Base-by-base conservation (phyloP, 257 asterid genomes). In the Petunia axillaris region DNA sequence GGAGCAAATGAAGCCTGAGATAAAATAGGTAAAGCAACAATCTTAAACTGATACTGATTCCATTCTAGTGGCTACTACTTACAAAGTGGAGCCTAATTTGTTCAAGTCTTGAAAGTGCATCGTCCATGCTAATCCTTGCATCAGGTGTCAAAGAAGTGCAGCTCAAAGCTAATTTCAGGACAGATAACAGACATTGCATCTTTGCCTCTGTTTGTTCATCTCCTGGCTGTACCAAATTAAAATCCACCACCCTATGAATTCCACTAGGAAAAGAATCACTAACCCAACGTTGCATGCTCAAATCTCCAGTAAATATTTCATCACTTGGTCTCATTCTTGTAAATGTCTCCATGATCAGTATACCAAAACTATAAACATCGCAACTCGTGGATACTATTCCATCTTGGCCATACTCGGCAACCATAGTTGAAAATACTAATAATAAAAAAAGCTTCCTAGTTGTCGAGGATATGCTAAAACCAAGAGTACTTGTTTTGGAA, bases 51-150 rank as follows among this genome's bases (percentile, higher is more conserved):
- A 64, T 11, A 3, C 4, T 5, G 7, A 62, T 36, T 62, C 7
- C 43, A 62, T 8, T 25, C 2, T 63, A 63, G 8, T 37, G 70
- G 2, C 4, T 11, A 8, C 71, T 25, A 8, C 14, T 35, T 2
- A 4, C 36, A 65, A 82, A 10, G 73, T 82, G 48, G 43, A 48
- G 7, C 25, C 84, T 81, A 2, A 76, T 64, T 40, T 35, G 64
- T 16, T 54, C 2, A 6, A 82, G 36, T 14, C 35, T 39, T 39
- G 50, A 65, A 65, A 39, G 50, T 5, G 73, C 11, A 5, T 65
- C 35, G 38, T 39, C 5, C 73, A 39, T 65, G 35, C 36, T 65
- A 65, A 14, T 65, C 6, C 73, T 39, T 65, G 73, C 73, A 65
- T 14, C 50, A 39, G 50, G 50, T 7, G 36, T 5, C 5, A 0